Conservation (phyloP, 2,329 filamentous ascomycete species). For the Aspergillus japonicus region DNA sequence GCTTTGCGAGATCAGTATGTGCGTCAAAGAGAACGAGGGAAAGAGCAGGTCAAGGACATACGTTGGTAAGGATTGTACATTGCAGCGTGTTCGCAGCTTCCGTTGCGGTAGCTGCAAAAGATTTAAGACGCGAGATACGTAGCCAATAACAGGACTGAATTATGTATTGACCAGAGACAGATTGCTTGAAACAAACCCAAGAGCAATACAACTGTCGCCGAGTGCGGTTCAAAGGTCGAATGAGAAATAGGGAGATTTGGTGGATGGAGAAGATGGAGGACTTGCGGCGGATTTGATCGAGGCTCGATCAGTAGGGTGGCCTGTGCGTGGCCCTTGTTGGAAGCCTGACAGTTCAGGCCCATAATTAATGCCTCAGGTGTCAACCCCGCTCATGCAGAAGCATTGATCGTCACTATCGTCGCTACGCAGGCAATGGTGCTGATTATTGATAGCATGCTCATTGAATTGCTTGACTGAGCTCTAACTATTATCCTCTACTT, state of each 20-base stretch:
- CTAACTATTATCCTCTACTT: too few relatives aligned
- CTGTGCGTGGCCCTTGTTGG: background rate
- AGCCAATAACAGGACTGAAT: background rate
- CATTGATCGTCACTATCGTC: background rate
- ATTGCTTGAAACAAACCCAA: background rate
- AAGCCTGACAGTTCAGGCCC: background rate
- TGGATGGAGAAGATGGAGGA: background rate
- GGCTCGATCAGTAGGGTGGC: background rate
- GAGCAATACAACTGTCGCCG: background rate
- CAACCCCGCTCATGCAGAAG: background rate
- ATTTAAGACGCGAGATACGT: background rate
- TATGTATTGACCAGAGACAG: background rate
- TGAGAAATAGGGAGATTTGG: background rate
- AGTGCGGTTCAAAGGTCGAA: background rate
- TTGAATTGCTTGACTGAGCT: too few relatives aligned
- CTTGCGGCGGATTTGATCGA: background rate
- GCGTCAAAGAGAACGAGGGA: background rate
- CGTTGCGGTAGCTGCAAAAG: slow-evolving; percentile 1
- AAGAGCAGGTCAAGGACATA: slow-evolving; percentile 22
- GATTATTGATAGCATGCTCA: too few relatives aligned
- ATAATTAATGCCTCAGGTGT: background rate
- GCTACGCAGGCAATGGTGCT: too few relatives aligned
- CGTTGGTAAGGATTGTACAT: slow-evolving; percentile 50
- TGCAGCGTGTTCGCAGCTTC: slow-evolving; percentile 20
- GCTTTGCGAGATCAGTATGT: slow-evolving; percentile 26